These are phyloP conservation scores for Nakazawaea molendinolei DNA, from an alignment of 805 yeast species.

Conservation along the genomic window DNA sequence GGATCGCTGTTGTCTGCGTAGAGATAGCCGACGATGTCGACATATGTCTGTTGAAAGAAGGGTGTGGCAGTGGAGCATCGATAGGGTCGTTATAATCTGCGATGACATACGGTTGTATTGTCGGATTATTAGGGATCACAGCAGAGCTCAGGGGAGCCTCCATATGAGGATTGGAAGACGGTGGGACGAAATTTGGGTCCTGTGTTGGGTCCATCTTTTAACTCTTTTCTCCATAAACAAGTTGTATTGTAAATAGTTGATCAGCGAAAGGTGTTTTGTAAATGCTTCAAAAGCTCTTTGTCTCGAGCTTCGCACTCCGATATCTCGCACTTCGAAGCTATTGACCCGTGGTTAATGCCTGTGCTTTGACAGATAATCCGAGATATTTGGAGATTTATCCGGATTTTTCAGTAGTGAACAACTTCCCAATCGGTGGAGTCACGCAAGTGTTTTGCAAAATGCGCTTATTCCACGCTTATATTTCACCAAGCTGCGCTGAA, in stretches of 20 bases:
- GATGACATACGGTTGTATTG: conserved; percentile 71
- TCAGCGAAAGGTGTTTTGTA: no score
- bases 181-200: conserved; percentile 87
- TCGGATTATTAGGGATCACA: conserved; percentile 64
- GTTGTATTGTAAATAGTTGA: not conserved
- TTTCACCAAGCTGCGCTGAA: no score
- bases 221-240: not conserved
- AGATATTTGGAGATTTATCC: no score
- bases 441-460: no score
- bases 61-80: conserved; percentile 67
- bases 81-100: conserved; percentile 68
- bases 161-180: conserved; percentile 55
- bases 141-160: conserved; percentile 65
- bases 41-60: conserved; percentile 18
- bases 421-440: no score
- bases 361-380: no score
- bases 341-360: no score
- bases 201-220: conserved; percentile 80
- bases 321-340: no score
- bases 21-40: not conserved
- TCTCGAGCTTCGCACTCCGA: no score
- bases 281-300: no score
- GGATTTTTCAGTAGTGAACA: no score
- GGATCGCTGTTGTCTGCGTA: not conserved
- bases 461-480: no score